Evolutionary conservation across 2,329 filamentous ascomycete genomes (phyloP).

Genomic region (Ophiostoma australiae): DNA sequence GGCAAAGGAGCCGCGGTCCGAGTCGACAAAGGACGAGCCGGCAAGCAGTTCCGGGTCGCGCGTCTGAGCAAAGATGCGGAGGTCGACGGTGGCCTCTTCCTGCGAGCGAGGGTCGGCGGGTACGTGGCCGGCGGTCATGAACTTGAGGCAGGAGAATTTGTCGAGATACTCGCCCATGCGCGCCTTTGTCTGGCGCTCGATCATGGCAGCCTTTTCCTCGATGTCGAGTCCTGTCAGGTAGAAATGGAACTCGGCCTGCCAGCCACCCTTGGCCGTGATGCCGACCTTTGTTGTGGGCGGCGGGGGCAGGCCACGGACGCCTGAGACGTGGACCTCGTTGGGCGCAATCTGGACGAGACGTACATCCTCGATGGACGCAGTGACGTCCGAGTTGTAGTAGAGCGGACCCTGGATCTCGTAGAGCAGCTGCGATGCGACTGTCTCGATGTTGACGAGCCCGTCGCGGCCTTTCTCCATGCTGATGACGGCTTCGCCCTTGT

Average conservation of each 20-base stretch:
- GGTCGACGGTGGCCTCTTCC: constrained; percentile 35
- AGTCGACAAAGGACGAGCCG: constrained; percentile 9
- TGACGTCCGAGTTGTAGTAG: constrained; percentile 36
- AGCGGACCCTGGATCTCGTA: constrained; percentile 39
- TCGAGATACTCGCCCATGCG: constrained; percentile 23
- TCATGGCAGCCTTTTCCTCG: constrained; percentile 29
- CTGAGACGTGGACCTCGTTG: constrained; percentile 34
- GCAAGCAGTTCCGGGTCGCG: constrained; percentile 25
- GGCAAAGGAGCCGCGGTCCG: constrained; percentile 27
- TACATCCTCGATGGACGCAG: constrained; percentile 32
- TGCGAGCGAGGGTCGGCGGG: constrained; percentile 32
- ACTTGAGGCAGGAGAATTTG: constrained; percentile 33
- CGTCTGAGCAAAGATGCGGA: constrained; percentile 39
- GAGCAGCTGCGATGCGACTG: constrained; percentile 32
- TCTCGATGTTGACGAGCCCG: constrained; percentile 28
- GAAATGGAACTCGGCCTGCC: constrained; percentile 30
- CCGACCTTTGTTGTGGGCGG: constrained; percentile 34
- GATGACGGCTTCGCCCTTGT: constrained; percentile 36
- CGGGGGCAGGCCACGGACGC: constrained; percentile 34
- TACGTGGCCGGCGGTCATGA: constrained; percentile 30
- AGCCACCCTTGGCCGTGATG: constrained; percentile 29
- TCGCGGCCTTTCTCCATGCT: constrained; percentile 31
- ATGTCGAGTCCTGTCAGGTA: constrained; percentile 29
- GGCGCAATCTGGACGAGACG: constrained; percentile 43
- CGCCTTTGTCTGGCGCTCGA: constrained; percentile 26